These are phyloP conservation scores for Sisymbrium irio DNA, from an alignment of 345 rosid species.

Conservation along the genomic window DNA sequence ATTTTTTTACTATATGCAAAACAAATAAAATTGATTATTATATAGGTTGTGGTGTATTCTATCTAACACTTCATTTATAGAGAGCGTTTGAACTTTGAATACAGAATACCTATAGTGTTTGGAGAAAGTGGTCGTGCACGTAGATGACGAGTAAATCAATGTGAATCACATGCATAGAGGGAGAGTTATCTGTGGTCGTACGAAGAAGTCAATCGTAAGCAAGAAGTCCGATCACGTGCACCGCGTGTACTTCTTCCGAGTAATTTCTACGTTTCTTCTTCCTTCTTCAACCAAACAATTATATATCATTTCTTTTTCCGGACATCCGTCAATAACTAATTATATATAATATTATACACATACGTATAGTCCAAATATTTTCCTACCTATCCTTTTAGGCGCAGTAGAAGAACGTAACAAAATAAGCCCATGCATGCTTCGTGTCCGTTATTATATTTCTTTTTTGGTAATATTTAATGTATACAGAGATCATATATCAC, in stretches of 20 bases:
- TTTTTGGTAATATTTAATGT: background rate
- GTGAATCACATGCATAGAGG: conserved; percentile 27
- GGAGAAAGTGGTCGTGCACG: conserved; percentile 6
- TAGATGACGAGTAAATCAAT: conserved; percentile 17
- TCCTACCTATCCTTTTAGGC: background rate
- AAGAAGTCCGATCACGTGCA: conserved; percentile 20
- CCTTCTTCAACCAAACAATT: conserved; percentile 3
- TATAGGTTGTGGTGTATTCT: too few species aligned
- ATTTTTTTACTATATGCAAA: too few species aligned
- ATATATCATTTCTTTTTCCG: background rate
- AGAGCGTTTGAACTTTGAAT: too few species aligned
- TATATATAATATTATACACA: background rate
- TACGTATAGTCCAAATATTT: background rate
- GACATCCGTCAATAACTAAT: background rate
- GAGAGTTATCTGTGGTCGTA: conserved; percentile 5
- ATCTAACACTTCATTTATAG: too few species aligned
- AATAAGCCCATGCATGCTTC: conserved; percentile 14
- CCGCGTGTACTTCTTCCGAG: background rate
- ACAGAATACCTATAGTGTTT: background rate
- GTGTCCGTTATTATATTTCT: background rate
- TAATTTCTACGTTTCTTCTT: conserved; percentile 34
- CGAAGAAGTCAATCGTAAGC: conserved; percentile 19
- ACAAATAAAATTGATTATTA: too few species aligned
- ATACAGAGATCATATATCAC: too few species aligned
- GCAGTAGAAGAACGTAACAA: background rate